These are phyloP conservation scores for Clohesyomyces aquaticus DNA, from an alignment of 495 filamentous ascomycete genomes.

Conservation along the genomic window DNA sequence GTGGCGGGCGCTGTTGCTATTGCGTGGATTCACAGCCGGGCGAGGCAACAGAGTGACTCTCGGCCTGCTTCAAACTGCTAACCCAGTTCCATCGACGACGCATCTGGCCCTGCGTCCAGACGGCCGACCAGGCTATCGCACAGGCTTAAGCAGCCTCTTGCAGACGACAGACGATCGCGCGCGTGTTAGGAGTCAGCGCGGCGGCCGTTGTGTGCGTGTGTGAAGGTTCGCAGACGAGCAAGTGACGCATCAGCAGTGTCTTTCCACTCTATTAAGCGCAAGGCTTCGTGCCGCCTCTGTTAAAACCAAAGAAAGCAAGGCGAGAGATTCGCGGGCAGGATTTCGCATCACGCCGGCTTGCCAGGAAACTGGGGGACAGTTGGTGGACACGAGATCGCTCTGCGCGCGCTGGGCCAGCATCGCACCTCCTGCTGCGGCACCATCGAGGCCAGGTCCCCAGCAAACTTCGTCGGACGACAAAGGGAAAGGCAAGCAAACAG, in stretches of 20 bases:
- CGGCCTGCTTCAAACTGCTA: constrained; percentile 24
- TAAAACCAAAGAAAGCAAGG: constrained; percentile 6
- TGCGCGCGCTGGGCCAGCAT: constrained; percentile 14
- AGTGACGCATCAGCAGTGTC: constrained; percentile 24
- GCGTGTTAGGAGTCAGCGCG: neutral
- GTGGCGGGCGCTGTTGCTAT: constrained; percentile 16
- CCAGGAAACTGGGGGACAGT: constrained; percentile 5
- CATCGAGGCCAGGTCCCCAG: neutral
- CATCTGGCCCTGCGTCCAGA: constrained; percentile 18
- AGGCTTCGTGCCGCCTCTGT: constrained; percentile 13
- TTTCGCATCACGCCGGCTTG: too few relatives aligned
- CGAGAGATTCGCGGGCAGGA: constrained; percentile 16
- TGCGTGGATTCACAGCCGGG: constrained; percentile 16
- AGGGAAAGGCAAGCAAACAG: neutral
- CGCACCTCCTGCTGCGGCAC: constrained; percentile 9
- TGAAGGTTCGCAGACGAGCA: neutral
- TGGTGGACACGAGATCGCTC: constrained; percentile 12
- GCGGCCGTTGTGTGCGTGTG: neutral
- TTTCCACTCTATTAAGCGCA: constrained; percentile 12
- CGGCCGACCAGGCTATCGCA: constrained; percentile 6
- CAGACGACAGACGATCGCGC: constrained; percentile 5
- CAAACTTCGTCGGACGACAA: too few relatives aligned
- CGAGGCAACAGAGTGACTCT: constrained; percentile 28
- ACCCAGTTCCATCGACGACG: constrained; percentile 20
- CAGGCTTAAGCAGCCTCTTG: constrained; percentile 23